Evolutionary conservation across 495 filamentous ascomycete genomes (phyloP).

Genomic region (Staphylotrichum tortipilum): DNA sequence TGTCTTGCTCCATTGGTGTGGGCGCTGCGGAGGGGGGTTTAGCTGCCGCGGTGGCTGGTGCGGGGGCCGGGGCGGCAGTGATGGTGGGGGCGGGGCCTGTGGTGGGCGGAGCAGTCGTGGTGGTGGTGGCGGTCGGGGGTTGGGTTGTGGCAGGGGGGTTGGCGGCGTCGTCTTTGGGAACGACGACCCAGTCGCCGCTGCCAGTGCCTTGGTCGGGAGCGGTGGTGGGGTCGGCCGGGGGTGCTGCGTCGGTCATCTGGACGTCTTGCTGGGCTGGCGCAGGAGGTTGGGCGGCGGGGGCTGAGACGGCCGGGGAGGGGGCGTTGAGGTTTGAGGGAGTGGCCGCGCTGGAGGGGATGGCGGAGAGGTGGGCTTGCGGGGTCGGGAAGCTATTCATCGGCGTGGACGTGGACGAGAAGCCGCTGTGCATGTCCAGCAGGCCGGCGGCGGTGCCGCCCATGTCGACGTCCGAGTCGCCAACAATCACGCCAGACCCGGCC

Average conservation of each 20-base stretch:
- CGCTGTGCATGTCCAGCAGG: conserved; percentile 53
- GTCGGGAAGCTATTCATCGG: conserved; percentile 39
- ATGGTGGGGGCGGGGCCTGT: conserved; percentile 5
- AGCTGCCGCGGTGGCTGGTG: conserved; percentile 12
- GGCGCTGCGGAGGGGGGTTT: conserved; percentile 32
- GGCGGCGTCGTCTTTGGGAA: conserved; percentile 38
- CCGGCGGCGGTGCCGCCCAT: conserved; percentile 57
- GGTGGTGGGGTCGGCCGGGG: conserved; percentile 14
- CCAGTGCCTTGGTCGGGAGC: conserved; percentile 35
- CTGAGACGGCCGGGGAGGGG: conserved; percentile 25
- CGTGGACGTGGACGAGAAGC: conserved; percentile 45
- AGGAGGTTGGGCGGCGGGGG: conserved; percentile 13
- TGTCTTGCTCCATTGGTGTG: conserved; percentile 31
- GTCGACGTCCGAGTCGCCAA: conserved; percentile 52
- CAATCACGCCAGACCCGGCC: conserved; percentile 42
- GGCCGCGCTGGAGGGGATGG: conserved; percentile 34
- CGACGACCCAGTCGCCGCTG: conserved; percentile 47
- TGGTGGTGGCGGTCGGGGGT: conserved; percentile 9
- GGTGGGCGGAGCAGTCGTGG: conserved; percentile 3
- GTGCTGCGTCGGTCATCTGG: conserved; percentile 29
- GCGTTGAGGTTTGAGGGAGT: conserved; percentile 37
- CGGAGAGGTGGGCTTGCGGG: conserved; percentile 36
- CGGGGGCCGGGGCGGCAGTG: conserved; percentile 18
- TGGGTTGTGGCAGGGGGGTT: conserved; percentile 2
- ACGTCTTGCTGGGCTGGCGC: conserved; percentile 13